Conservation (phyloP, 2,329 filamentous ascomycete genomes). For the Zymoseptoria ardabiliae region DNA sequence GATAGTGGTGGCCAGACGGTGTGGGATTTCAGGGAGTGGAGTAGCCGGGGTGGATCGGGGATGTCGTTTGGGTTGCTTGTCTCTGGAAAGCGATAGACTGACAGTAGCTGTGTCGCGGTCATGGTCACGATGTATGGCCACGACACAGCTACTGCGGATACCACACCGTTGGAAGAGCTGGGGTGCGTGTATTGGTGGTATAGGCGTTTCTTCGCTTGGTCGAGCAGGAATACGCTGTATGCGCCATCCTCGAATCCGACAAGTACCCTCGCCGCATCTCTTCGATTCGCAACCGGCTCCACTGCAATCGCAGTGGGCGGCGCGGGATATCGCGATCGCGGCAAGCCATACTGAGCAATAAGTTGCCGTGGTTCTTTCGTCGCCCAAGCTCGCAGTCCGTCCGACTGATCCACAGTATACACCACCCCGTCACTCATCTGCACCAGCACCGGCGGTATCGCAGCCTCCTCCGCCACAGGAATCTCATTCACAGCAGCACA, state of each 20-base stretch:
- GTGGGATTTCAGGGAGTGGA: slow-evolving; percentile 74
- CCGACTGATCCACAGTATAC: slow-evolving; percentile 62
- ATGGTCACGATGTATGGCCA: slow-evolving; percentile 74
- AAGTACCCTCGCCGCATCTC: slow-evolving; percentile 40
- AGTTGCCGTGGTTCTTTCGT: slow-evolving; percentile 52
- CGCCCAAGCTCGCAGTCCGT: slow-evolving; percentile 73
- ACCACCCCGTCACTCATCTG: slow-evolving; percentile 71
- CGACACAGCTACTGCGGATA: slow-evolving; percentile 64
- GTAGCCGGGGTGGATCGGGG: slow-evolving; percentile 47
- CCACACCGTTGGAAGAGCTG: slow-evolving; percentile 53
- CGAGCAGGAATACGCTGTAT: slow-evolving; percentile 62
- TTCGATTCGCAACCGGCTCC: slow-evolving; percentile 37
- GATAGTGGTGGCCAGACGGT: slow-evolving; percentile 72
- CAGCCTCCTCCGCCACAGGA: slow-evolving; percentile 47
- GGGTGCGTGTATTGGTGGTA: slow-evolving; percentile 50
- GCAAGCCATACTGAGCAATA: slow-evolving; percentile 43
- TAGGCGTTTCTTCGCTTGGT: slow-evolving; percentile 41
- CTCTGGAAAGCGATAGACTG: slow-evolving; percentile 51
- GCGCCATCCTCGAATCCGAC: slow-evolving; percentile 66
- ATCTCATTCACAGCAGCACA: slow-evolving; percentile 75
- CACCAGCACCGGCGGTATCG: slow-evolving; percentile 59
- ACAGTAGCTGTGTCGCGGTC: slow-evolving; percentile 65
- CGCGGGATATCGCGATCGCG: background rate
- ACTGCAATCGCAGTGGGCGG: slow-evolving; percentile 59
- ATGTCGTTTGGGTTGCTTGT: background rate